phyloP scores from a whole-genome alignment of 139 green algal genomes.

The Tetradesmus obliquus region DNA sequence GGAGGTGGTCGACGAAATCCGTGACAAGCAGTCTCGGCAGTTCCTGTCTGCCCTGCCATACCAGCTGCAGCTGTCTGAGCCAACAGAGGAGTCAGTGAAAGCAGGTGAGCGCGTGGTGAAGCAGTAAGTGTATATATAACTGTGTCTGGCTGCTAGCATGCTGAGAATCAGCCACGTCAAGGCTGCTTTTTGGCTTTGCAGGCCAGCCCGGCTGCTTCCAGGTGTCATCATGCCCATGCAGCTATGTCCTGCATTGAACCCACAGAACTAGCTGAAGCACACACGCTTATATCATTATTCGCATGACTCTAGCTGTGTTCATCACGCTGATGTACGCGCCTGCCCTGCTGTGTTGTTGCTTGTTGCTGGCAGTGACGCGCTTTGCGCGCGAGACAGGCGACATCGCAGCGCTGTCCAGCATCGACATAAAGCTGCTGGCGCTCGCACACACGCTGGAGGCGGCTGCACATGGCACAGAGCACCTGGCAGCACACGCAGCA shows the following conservation, averaged over 20 bases:
- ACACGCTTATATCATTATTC: no score
- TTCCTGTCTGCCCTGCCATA: slow-evolving; percentile 74
- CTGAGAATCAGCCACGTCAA: background rate
- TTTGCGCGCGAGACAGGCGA: slow-evolving; percentile 93
- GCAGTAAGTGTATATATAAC: background rate
- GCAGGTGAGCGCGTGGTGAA: slow-evolving; percentile 62
- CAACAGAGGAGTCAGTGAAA: slow-evolving; percentile 76
- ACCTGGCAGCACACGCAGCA: slow-evolving; percentile 71
- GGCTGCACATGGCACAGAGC: slow-evolving; percentile 63
- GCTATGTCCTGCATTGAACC: background rate
- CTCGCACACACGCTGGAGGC: slow-evolving; percentile 86
- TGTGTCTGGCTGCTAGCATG: background rate
- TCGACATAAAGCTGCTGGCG: slow-evolving; percentile 89
- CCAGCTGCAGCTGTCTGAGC: slow-evolving; percentile 72
- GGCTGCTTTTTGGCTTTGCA: background rate
- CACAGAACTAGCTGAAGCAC: no score
- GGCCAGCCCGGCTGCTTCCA: background rate
- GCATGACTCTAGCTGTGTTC: no score
- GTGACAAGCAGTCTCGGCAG: slow-evolving; percentile 78
- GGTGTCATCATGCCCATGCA: background rate
- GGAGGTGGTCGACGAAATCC: slow-evolving; percentile 85
- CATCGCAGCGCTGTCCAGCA: slow-evolving; percentile 82
- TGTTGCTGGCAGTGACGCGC: slow-evolving; percentile 71
- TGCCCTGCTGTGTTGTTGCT: background rate
- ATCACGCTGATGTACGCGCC: no score